These are phyloP conservation scores for Arxiozyma heterogenica DNA, from an alignment of 1,139 yeast species.

Conservation along the genomic window DNA sequence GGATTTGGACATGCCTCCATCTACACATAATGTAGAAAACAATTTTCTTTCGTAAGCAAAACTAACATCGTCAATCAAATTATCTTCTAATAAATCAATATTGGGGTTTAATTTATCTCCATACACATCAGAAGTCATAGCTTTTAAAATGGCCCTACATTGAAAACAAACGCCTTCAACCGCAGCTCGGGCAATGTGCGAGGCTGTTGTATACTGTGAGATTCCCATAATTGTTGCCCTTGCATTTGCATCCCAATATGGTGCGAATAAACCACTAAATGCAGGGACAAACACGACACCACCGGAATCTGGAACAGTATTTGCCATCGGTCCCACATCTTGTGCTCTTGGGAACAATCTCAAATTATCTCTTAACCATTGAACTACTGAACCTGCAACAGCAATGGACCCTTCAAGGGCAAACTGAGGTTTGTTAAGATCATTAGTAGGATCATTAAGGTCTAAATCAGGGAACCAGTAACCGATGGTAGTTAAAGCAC, in stretches of 20 bases:
- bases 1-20: constrained; percentile 93
- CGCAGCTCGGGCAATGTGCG: constrained; percentile 90
- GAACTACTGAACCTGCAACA: constrained; percentile 91
- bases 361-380: constrained; percentile 89
- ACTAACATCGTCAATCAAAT: constrained; percentile 13
- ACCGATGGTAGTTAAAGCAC: constrained; percentile 82
- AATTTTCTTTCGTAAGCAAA: constrained; percentile 37
- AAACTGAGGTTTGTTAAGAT: constrained; percentile 56
- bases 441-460: constrained; percentile 38
- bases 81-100: constrained; percentile 35
- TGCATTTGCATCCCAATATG: constrained; percentile 92
- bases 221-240: constrained; percentile 90
- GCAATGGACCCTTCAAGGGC: constrained; percentile 95
- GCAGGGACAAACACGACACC: constrained; percentile 96
- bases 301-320: constrained; percentile 71
- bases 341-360: constrained; percentile 71
- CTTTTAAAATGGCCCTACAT: constrained; percentile 80
- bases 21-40: constrained; percentile 61
- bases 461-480: constrained; percentile 72
- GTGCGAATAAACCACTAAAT: constrained; percentile 88
- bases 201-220: constrained; percentile 78
- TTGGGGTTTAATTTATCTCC: constrained; percentile 29
- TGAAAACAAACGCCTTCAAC: constrained; percentile 93
- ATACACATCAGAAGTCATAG: constrained; percentile 78
- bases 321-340: constrained; percentile 86